Evolutionary conservation across 106 monocot species (phyloP).

Genomic region (Phalaenopsis aphrodite): DNA sequence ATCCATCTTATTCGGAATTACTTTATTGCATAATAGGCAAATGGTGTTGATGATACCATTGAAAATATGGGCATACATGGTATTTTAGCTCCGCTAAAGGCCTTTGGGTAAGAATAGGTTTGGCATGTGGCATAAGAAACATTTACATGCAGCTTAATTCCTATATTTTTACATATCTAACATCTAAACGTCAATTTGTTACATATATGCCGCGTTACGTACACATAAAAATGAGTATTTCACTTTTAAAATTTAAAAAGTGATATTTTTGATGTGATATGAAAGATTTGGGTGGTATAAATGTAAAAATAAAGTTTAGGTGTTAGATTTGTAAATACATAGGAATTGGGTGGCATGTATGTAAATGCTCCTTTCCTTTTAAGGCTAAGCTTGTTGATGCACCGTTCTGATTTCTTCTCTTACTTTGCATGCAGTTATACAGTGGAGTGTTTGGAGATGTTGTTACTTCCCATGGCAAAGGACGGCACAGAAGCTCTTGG

Average conservation of each 20-base stretch:
- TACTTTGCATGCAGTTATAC: slow-evolving; percentile 60
- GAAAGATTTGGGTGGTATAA: too few relatives aligned
- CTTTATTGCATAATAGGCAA: slow-evolving; percentile 19
- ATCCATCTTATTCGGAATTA: not conserved
- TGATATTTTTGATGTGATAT: too few relatives aligned
- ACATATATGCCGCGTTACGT: too few relatives aligned
- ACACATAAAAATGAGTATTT: too few relatives aligned
- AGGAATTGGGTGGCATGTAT: too few relatives aligned
- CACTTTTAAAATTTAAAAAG: too few relatives aligned
- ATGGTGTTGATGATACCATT: slow-evolving; percentile 39
- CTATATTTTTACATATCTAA: too few relatives aligned
- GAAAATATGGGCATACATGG: slow-evolving; percentile 77
- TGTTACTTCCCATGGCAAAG: slow-evolving; percentile 94
- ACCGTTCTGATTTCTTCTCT: not conserved
- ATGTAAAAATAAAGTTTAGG: too few relatives aligned
- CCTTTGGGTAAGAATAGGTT: slow-evolving; percentile 67
- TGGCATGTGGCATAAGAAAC: too few relatives aligned
- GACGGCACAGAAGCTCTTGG: slow-evolving; percentile 92
- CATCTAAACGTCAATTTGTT: too few relatives aligned
- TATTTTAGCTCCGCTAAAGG: slow-evolving; percentile 76
- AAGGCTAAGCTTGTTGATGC: not conserved
- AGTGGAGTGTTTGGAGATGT: slow-evolving; percentile 93
- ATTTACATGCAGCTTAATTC: too few relatives aligned
- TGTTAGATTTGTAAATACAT: too few relatives aligned
- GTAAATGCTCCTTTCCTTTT: not conserved